Evolutionary conservation across 2,329 filamentous ascomycete genomes (phyloP).

Genomic region (Biscogniauxia sp.): DNA sequence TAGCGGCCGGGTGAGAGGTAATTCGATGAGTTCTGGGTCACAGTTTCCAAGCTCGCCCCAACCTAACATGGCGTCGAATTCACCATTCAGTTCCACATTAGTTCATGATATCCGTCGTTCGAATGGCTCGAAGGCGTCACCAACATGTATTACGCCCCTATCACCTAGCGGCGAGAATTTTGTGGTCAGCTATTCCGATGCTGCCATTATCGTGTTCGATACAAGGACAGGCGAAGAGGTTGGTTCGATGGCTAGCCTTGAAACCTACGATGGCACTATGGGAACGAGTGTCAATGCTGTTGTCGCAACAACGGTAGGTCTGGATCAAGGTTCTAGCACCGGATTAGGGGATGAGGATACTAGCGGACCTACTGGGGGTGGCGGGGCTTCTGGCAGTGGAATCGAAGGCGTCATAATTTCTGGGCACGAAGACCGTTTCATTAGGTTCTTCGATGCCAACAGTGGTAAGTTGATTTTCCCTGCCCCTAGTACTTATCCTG

Average conservation of each 20-base stretch:
- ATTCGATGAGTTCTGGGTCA: conserved; percentile 92
- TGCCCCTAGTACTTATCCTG: not conserved
- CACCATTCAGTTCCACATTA: conserved; percentile 83
- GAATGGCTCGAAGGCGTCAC: conserved; percentile 66
- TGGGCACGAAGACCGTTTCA: conserved; percentile 93
- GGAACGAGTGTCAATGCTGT: conserved; percentile 85
- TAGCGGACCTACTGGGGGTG: conserved; percentile 74
- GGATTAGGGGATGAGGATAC: conserved; percentile 72
- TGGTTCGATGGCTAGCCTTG: conserved; percentile 86
- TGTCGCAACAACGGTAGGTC: conserved; percentile 78
- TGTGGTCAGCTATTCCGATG: conserved; percentile 89
- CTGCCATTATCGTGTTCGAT: conserved; percentile 87
- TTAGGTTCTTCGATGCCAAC: conserved; percentile 97
- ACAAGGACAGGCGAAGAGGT: conserved; percentile 89
- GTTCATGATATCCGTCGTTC: conserved; percentile 79
- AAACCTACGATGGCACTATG: conserved; percentile 84
- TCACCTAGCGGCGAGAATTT: conserved; percentile 81
- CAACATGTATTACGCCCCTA: conserved; percentile 91
- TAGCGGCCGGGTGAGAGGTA: conserved; percentile 75
- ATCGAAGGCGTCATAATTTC: conserved; percentile 94
- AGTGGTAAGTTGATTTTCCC: conserved; percentile 68
- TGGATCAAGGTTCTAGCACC: conserved; percentile 66
- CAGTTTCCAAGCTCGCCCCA: conserved; percentile 89
- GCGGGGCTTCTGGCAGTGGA: conserved; percentile 65
- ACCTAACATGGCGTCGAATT: conserved; percentile 79